Percentiles rank a stretch among this genome's conserved stretches.
Conservation (phyloP, 2,329 filamentous ascomycete genomes). For the Pseudohalonectria lignicola region DNA sequence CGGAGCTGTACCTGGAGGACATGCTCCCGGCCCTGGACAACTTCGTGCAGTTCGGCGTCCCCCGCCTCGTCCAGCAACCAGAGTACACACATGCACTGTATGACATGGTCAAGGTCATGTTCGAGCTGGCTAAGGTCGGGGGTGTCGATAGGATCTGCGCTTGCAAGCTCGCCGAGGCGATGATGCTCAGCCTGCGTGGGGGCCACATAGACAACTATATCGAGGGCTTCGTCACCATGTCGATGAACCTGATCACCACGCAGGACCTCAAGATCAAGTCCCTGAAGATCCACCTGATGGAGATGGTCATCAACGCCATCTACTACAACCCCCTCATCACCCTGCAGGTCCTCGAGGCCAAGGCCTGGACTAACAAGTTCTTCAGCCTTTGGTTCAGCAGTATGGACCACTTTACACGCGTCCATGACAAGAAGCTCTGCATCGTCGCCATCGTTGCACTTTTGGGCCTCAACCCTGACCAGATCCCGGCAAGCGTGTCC, state of each 20-base stretch:
- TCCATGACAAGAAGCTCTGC: constrained; percentile 97
- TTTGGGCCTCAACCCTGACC: constrained; percentile 65
- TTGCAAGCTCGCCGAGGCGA: constrained; percentile 91
- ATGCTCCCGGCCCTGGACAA: constrained; percentile 98
- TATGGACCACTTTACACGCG: constrained; percentile 85
- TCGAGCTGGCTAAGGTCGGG: constrained; percentile 81
- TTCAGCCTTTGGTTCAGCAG: constrained; percentile 97
- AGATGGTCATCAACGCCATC: constrained; percentile 96
- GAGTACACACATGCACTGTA: constrained; percentile 81
- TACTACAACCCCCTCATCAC: constrained; percentile 90
- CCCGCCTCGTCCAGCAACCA: constrained; percentile 70
- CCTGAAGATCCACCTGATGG: constrained; percentile 92
- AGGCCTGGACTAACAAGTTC: constrained; percentile 96
- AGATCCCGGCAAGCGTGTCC: constrained; percentile 85
- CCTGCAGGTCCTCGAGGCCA: constrained; percentile 77
- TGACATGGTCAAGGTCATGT: constrained; percentile 92
- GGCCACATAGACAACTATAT: constrained; percentile 83
- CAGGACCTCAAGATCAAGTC: constrained; percentile 81
- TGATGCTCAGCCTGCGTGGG: constrained; percentile 92
- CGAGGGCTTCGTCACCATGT: constrained; percentile 77
- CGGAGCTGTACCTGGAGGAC: constrained; percentile 94
- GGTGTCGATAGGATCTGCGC: constrained; percentile 93
- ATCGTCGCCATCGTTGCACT: constrained; percentile 88
- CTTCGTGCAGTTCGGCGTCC: constrained; percentile 86
- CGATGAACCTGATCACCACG: constrained; percentile 69